Conservation (phyloP, 2,329 filamentous ascomycete species). For the Laburnicola sp. region DNA sequence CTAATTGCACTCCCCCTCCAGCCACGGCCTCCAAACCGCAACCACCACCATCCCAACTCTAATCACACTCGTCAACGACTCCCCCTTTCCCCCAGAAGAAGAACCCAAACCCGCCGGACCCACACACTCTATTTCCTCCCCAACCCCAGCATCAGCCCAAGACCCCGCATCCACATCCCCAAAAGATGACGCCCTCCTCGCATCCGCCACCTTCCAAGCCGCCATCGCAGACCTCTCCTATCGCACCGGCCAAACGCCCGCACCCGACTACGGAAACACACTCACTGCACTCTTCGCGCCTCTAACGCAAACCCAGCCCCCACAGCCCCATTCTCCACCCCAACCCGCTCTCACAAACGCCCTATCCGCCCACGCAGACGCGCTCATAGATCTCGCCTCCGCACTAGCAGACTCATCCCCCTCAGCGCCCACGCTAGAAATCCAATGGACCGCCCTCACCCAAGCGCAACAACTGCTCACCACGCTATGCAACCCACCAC, state of each 20-base stretch:
- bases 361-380: slow-evolving; percentile 60
- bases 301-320: slow-evolving; percentile 23
- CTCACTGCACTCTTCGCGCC: slow-evolving; percentile 41
- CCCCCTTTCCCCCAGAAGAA: slow-evolving; percentile 15
- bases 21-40: slow-evolving; percentile 53
- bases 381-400: slow-evolving; percentile 58
- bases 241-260: slow-evolving; percentile 53
- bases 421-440: slow-evolving; percentile 24
- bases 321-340: slow-evolving; percentile 52
- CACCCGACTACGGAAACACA: slow-evolving; percentile 56
- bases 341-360: slow-evolving; percentile 56
- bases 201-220: slow-evolving; percentile 60
- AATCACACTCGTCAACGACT: slow-evolving; percentile 44
- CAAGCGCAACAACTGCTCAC: slow-evolving; percentile 36
- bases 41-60: slow-evolving; percentile 59
- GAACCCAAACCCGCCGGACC: slow-evolving; percentile 37
- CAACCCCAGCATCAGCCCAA: slow-evolving; percentile 17
- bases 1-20: background rate
- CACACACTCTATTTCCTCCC: slow-evolving; percentile 37
- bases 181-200: slow-evolving; percentile 58
- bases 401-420: slow-evolving; percentile 43
- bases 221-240: slow-evolving; percentile 62
- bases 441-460: slow-evolving; percentile 41
- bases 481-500: slow-evolving; percentile 22
- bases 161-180: slow-evolving; percentile 41